Evolutionary conservation across 1,284 basidiomycete species (phyloP), one percentile per base, ranked within the genome.

Genomic region (Trichosporon sp.): DNA sequence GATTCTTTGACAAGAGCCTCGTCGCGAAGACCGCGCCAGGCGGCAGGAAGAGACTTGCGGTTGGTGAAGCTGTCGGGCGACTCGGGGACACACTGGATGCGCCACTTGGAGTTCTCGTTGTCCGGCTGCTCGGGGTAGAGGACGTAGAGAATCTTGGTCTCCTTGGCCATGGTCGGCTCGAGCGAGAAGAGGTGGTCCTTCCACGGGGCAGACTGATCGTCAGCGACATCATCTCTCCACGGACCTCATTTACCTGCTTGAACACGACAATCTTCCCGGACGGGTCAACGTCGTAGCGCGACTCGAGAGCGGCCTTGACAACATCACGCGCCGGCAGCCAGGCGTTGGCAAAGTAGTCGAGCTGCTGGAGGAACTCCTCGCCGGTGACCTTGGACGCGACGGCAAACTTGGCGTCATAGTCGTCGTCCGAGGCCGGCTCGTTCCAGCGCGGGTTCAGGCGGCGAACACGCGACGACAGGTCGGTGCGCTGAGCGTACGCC

Each of bases 281-380:
- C 1, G 88, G 80, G 75, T 95, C 88, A 33, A 88, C 82, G 23
- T 83, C 79, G 63, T 84, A 85, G 69, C 92, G 87, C 52, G 80
- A 72, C 27, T 85, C 80, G 58, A 99, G 82, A 1, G 88, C 89
- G 4, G 82, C 81, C 33, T 86, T 77, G 57, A 99, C 90, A 36
- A 96, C 82, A 73, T 91, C 88, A 56, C 94, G 84, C 4, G 93
- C 96, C 36, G 95, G 95, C 44, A 98, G 82, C 95, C 95, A 99
- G 8, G 92, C 88, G 54, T 90, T 86, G 62, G 87, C 86, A 72
- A 93, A 91, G 81, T 92, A 94, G 74, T 89, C 86, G 29, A 99
- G 81, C 62, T 89, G 86, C 10, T 83, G 84, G 31, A 92, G 79
- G 77, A 99, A 97, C 80, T 99, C 96, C 66, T 85, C 83, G 1